phyloP scores from a whole-genome alignment of 768 basidiomycete species.

The Boletus barrowsii region DNA sequence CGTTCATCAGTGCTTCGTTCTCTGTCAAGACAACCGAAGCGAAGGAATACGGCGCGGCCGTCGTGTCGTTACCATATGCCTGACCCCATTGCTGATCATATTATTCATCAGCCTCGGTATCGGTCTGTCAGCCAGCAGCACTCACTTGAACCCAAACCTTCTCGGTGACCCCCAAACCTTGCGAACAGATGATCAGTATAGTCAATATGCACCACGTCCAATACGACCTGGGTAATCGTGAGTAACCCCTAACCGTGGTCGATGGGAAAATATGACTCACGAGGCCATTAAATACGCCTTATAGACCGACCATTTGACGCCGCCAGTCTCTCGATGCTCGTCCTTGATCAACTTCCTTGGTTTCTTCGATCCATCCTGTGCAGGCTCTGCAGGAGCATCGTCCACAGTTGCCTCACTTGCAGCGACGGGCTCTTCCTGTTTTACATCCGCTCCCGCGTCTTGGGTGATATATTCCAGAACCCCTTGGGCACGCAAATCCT shows the following conservation, averaged over 20 bases:
- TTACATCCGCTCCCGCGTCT: constrained; percentile 46
- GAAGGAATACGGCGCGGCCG: constrained; percentile 14
- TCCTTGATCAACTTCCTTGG: constrained; percentile 76
- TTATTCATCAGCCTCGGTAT: not conserved
- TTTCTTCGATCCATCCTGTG: constrained; percentile 42
- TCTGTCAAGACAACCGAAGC: constrained; percentile 22
- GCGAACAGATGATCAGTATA: constrained; percentile 22
- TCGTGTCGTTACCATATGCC: constrained; percentile 18
- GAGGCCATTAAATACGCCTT: constrained; percentile 69
- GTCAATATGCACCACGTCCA: constrained; percentile 28
- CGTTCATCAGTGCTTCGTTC: constrained; percentile 29
- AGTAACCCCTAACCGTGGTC: not conserved
- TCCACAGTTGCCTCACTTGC: constrained; percentile 15
- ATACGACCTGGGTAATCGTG: constrained; percentile 23
- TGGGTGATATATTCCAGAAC: constrained; percentile 59
- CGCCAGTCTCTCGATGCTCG: constrained; percentile 76
- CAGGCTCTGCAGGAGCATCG: not conserved
- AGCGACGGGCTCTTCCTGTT: constrained; percentile 41
- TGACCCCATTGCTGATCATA: constrained; percentile 27
- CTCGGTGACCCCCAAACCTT: constrained; percentile 26
- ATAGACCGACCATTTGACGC: constrained; percentile 76
- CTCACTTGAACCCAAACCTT: constrained; percentile 32
- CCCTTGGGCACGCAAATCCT: constrained; percentile 60
- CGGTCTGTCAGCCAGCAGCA: not conserved
- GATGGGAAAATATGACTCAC: constrained; percentile 31